Base-by-base conservation (phyloP, 805 yeast species). In the Kodamaea jinghongensis region DNA sequence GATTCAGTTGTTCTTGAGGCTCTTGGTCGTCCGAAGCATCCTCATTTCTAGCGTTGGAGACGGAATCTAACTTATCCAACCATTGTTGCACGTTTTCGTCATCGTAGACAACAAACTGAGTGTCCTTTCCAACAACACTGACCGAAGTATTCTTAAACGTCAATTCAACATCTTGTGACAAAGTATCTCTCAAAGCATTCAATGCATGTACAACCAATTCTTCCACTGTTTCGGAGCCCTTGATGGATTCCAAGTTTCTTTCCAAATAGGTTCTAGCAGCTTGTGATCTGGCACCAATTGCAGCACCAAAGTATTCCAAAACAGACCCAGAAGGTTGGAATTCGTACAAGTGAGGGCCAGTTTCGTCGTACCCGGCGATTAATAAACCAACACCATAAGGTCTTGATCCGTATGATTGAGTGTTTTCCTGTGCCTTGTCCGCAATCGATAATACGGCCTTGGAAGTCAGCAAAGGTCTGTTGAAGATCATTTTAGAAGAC, bases 251-350 rank as follows among this genome's bases (percentile, higher is more conserved):
- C 57, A 82, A 73, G 50, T 83, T 83, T 58, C 96, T 81, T 65
- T 93, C 99, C 58, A 93, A 70, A 53, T 88, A 93, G 2, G 99
- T 93, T 69, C 95, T 81, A 11, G 96, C 97, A 36, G 98, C 98
- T 67, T 93, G 99, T 2, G 98, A 91, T 59, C 99, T 79, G 7
- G 99, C 98, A 34, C 99, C 99, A 56, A 93, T 88, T 27, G 99
- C 96, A 9, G 96, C 82, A 26, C 96, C 98, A 51, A 76, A 79
- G 59, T 90, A 86, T 63, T 93, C 98, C 54, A 89, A 71, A 15
- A 85, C 93, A 17, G 91, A 82, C 2, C 99, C 99, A 6, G 95
- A 83, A 12, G 99, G 99, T 60, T 86, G 91, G 66, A 93, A 93
- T 70, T 93, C 99, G 62, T 79, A 82, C 47, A 93, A 67, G 63